Evolutionary conservation across 768 basidiomycete genomes (phyloP), one percentile per base, ranked within the genome.

Genomic region (Russula foetens): DNA sequence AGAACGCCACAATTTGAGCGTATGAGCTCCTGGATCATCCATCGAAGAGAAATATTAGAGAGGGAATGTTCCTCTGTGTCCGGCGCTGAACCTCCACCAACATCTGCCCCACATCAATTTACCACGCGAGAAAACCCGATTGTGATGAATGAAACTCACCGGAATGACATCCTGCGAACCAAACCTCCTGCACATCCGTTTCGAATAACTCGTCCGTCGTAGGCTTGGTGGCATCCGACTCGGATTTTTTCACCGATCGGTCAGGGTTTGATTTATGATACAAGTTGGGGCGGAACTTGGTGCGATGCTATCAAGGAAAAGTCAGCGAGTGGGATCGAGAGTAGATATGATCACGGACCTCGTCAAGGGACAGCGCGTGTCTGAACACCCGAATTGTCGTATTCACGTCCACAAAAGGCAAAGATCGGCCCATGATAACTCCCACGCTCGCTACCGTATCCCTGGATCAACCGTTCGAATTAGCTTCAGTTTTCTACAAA

Each of bases 401-500:
- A 67, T 90, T 87, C 19, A 79, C 76, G 47, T 76, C 75, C 0
- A 85, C 83, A 64, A 90, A 92, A 0, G 90, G 90, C 28, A 92
- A 73, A 1, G 75, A 78, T 9, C 79, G 76, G 2, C 78, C 74
- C 72, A 76, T 73, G 21, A 92, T 58, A 1, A 86, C 66, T 0
- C 90, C 90, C 23, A 89, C 88, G 55, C 86, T 86, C 9, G 84
- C 76, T 3, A 92, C 88, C 0, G 90, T 92, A 60, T 92, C 90
- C 90, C 88, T 81, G n/a, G n/a, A n/a, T n/a, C n/a, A n/a, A n/a
- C n/a, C n/a, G n/a, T n/a, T n/a, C n/a, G n/a, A n/a, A n/a, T n/a
- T n/a, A n/a, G n/a, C n/a, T n/a, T n/a, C n/a, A n/a, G n/a, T n/a
- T n/a, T n/a, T n/a, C n/a, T n/a, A n/a, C n/a, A n/a, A n/a, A n/a